These are phyloP conservation scores for Talaromyces atroroseus DNA, from an alignment of 2,329 filamentous ascomycete species.

Conservation along the genomic window DNA sequence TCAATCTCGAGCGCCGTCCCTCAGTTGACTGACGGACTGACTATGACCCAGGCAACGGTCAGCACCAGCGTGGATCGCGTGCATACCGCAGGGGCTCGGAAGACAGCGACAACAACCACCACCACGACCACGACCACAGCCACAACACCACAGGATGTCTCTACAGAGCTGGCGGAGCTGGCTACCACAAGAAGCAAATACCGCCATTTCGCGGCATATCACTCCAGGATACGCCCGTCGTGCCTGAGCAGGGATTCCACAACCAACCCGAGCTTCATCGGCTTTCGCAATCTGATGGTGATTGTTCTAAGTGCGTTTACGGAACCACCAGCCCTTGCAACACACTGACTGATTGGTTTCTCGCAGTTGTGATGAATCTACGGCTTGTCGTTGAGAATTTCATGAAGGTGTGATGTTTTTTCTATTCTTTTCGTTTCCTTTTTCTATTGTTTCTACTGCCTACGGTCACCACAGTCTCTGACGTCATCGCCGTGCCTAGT, in stretches of 20 bases:
- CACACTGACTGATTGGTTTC: conserved; percentile 10
- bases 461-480: too few species aligned
- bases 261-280: conserved; percentile 74
- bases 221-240: conserved; percentile 66
- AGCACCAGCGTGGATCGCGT: conserved; percentile 25
- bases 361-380: conserved; percentile 79
- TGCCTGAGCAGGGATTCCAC: conserved; percentile 79
- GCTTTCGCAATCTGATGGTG: conserved; percentile 94
- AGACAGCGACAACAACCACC: not conserved
- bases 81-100: too few species aligned
- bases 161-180: conserved; percentile 3
- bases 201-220: conserved; percentile 84
- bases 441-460: not conserved
- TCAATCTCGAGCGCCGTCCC: not conserved
- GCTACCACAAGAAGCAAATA: conserved; percentile 60
- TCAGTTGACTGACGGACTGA: conserved; percentile 21
- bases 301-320: conserved; percentile 65
- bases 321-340: not conserved
- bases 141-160: conserved; percentile 14
- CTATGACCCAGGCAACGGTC: conserved; percentile 23
- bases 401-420: conserved; percentile 61
- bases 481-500: conserved; percentile 47
- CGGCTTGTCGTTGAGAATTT: conserved; percentile 95
- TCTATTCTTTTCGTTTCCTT: not conserved
- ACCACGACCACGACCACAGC: not conserved